These are phyloP conservation scores for Apiospora marii DNA, from an alignment of 2,329 filamentous ascomycete species.

Conservation along the genomic window DNA sequence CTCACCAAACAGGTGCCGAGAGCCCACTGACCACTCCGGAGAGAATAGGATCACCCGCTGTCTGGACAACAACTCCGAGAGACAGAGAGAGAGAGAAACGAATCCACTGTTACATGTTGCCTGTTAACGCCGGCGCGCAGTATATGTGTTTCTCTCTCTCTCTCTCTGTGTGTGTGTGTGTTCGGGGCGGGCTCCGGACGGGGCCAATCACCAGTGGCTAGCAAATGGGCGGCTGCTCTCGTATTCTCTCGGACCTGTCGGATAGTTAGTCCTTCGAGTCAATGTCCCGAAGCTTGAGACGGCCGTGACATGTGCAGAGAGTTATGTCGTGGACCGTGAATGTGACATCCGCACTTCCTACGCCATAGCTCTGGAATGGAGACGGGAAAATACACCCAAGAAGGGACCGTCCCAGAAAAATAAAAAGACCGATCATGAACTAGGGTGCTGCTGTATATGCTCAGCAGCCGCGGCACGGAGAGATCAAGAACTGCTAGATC, in stretches of 20 bases:
- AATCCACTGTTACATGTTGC: neutral
- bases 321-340: slow-evolving; percentile 4
- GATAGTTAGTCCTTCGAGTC: slow-evolving; percentile 2
- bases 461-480: neutral
- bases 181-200: neutral
- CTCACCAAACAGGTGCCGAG: neutral
- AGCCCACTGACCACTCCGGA: neutral
- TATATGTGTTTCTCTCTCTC: neutral
- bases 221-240: neutral
- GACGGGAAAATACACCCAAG: neutral
- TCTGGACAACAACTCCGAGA: neutral
- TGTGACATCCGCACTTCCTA: neutral
- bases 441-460: too few species aligned
- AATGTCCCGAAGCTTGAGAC: slow-evolving; percentile 20
- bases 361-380: neutral
- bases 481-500: slow-evolving; percentile 14
- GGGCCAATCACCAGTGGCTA: neutral
- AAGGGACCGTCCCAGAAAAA: neutral
- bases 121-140: neutral
- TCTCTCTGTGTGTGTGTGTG: neutral
- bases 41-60: neutral
- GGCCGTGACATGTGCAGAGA: slow-evolving; percentile 16
- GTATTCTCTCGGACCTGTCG: neutral
- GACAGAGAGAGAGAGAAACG: neutral
- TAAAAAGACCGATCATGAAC: neutral